Percentiles rank a stretch among this genome's conserved stretches.
Evolutionary conservation across 305 asterid species (phyloP).

Genomic region (Solanum aculeatissimum): DNA sequence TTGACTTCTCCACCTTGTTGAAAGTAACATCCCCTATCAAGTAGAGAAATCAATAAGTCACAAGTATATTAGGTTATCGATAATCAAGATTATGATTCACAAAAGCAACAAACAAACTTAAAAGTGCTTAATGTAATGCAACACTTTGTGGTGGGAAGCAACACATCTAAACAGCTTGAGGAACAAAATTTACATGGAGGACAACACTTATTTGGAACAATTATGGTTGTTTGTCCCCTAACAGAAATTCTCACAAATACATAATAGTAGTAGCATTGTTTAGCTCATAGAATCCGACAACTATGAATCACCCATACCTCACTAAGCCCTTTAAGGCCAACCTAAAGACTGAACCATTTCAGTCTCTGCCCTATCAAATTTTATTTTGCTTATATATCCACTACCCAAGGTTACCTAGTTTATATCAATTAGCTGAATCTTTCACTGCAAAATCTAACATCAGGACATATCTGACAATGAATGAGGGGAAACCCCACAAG

Average conservation of each 20-base stretch:
- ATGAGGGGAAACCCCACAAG: background rate
- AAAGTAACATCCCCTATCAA: conserved; percentile 80
- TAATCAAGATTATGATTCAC: background rate
- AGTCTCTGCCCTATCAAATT: background rate
- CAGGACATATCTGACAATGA: background rate
- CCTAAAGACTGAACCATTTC: background rate
- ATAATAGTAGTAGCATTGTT: background rate
- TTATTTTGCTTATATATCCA: background rate
- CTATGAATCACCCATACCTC: background rate
- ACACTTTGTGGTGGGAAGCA: background rate
- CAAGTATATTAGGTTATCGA: background rate
- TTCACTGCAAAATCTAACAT: background rate
- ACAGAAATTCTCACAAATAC: background rate
- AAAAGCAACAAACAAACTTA: background rate
- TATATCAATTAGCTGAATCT: background rate
- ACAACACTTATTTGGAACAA: background rate
- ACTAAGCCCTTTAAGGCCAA: background rate
- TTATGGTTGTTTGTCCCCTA: background rate
- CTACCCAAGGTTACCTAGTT: background rate
- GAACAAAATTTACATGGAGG: background rate
- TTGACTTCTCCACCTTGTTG: conserved; percentile 62
- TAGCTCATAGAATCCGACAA: background rate
- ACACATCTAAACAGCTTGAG: background rate
- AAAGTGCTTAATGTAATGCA: background rate
- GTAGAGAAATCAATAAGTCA: background rate